Conservation (phyloP, 225 moss, liverwort and hornwort species). For the Marchantia polymorpha region DNA sequence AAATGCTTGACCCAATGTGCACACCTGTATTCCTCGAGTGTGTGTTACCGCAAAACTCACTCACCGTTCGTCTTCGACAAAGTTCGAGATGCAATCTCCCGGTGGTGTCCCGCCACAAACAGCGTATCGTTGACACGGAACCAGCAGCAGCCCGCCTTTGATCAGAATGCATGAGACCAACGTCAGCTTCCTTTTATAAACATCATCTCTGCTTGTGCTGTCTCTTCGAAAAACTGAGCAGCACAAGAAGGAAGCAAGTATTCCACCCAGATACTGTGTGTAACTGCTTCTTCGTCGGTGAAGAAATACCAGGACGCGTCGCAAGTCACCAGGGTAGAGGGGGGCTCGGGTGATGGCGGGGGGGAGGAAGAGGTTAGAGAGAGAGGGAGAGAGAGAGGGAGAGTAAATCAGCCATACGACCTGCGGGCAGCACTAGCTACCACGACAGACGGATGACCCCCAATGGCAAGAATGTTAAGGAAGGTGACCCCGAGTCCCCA, state of each 20-base stretch:
- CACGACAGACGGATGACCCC: background rate
- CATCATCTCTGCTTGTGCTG: conserved; percentile 12
- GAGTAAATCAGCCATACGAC: conserved; percentile 15
- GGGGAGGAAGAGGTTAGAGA: conserved; percentile 6
- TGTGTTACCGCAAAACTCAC: conserved; percentile 12
- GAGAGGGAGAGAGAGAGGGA: conserved; percentile 23
- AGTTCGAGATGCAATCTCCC: background rate
- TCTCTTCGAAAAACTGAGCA: conserved; percentile 23
- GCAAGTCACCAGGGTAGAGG: conserved; percentile 9
- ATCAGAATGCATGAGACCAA: conserved; percentile 13
- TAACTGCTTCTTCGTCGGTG: conserved; percentile 15
- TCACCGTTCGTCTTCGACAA: conserved; percentile 19
- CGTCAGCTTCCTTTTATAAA: conserved; percentile 13
- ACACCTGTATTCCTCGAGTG: conserved; percentile 1
- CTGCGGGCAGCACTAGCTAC: conserved; percentile 1
- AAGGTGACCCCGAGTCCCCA: conserved; percentile 18
- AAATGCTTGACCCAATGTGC: conserved; percentile 2
- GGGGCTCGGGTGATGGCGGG: conserved; percentile 18
- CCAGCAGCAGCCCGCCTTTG: conserved; percentile 3
- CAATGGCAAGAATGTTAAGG: conserved; percentile 8
- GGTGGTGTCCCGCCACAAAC: conserved; percentile 17
- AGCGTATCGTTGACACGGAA: conserved; percentile 17
- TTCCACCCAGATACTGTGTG: conserved; percentile 16
- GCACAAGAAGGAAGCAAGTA: conserved; percentile 20
- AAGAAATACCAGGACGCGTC: conserved; percentile 3